Base-by-base conservation (phyloP, 371 early-diverging fungal genomes). In the Nosema muscidifuracis region DNA sequence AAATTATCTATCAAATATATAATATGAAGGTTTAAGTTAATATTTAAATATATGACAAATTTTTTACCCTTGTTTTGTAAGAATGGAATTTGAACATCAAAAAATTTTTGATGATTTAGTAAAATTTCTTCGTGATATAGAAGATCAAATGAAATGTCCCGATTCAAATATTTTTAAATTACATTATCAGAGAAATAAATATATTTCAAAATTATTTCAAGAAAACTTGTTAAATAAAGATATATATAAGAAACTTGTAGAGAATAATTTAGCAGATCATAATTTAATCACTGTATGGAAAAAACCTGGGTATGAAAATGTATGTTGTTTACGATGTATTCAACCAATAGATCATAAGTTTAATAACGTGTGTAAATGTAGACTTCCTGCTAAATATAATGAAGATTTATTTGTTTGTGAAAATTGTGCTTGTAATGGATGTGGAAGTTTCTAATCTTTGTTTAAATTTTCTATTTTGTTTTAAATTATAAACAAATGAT, bases 231-330 rank as follows among this genome's bases (percentile, higher is more conserved):
- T 97, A 62, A 88, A 91, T 34, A 86, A 87, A 68, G 90, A 90
- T 66, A 80, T 95, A 26, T 95, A 92, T 79, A 90, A 92, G 68
- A 95, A 89, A 76, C 87, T 91, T 76, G 57, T 93, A 42, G 89
- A 92, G 77, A 86, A 91, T 75, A 89, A 89, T 42, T 89, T 91
- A 76, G 94, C 91, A 0, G 96, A 97, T 80, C 89, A 83, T n/a
- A 88, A 86, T 74, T 83, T 97, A 43, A 94, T 94, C 79, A 94
- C 92, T 9, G 94, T 94, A 72, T 97, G 97, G 97, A 88, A 89
- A 79, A 95, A 93, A 89, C 86, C 87, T 61, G 96, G 96, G 22
- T 97, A 91, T 80, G 97, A 97, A 79, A 91, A 91, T 73, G 85
- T 97, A 56, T 97, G 97, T 81, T 97, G 97, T 80, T 78, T 95